These are phyloP conservation scores for Stentor coeruleus DNA, from an alignment of 73 alveolate genomes.

Conservation along the genomic window DNA sequence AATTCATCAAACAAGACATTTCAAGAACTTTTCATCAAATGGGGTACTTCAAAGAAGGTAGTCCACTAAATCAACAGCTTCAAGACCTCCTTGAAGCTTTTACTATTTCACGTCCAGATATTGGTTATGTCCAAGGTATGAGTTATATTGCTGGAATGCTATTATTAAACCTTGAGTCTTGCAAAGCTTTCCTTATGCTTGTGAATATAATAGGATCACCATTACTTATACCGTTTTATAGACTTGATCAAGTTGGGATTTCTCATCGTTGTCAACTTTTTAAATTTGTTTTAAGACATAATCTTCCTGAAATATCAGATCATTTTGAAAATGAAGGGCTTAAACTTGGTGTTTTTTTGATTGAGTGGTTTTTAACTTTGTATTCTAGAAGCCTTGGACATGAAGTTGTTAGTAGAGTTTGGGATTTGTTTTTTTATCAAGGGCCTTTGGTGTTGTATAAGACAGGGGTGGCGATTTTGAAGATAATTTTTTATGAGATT, in stretches of 20 bases:
- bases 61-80: conserved; percentile 10
- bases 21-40: conserved; percentile 7
- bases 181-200: conserved; percentile 60
- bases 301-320: conserved; percentile 68
- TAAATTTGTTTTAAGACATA: conserved; percentile 62
- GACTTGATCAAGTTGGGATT: conserved; percentile 65
- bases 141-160: conserved; percentile 78
- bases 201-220: conserved; percentile 57
- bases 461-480: conserved; percentile 17
- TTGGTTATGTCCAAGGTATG: conserved; percentile 91
- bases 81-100: conserved; percentile 61
- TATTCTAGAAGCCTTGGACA: conserved; percentile 61
- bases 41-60: conserved; percentile 1
- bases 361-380: conserved; percentile 89
- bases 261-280: conserved; percentile 69
- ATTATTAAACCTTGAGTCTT: conserved; percentile 70
- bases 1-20: background rate
- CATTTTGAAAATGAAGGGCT: conserved; percentile 64
- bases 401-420: conserved; percentile 66
- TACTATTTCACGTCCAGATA: conserved; percentile 80
- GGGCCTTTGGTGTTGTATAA: conserved; percentile 33
- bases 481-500: background rate
- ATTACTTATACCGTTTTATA: conserved; percentile 65
- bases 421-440: conserved; percentile 69
- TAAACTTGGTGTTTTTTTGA: conserved; percentile 62